Percentiles rank a stretch among this genome's conserved stretches.
phyloP scores from a whole-genome alignment of 768 basidiomycete species.

The Rhodocollybia butyracea region DNA sequence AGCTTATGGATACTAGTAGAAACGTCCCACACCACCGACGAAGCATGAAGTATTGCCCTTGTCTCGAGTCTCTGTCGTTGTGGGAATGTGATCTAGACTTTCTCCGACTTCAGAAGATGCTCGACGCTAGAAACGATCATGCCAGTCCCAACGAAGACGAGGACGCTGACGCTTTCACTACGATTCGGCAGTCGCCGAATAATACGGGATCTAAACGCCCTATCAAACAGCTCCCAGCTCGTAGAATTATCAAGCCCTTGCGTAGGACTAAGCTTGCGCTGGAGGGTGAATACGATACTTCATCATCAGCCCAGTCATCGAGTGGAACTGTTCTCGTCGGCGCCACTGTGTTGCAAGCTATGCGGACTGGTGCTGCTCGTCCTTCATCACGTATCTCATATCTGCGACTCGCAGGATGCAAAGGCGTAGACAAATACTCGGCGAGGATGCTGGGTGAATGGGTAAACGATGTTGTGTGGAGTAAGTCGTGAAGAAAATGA shows the following conservation, averaged over 20 bases:
- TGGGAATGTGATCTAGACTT: slow-evolving; percentile 39
- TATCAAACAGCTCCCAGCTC: neutral
- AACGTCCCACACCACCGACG: slow-evolving; percentile 5
- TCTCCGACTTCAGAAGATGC: neutral
- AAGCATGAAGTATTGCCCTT: slow-evolving; percentile 44
- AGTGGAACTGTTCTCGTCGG: neutral
- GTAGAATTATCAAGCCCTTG: neutral
- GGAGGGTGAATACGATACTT: too few species aligned
- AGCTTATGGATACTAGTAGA: slow-evolving; percentile 11
- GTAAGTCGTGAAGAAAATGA: neutral
- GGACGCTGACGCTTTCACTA: neutral
- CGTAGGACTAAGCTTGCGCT: neutral
- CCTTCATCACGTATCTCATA: neutral
- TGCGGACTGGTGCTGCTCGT: neutral
- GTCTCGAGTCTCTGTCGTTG: slow-evolving; percentile 46
- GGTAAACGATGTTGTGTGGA: neutral
- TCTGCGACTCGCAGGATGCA: neutral
- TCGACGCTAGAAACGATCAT: neutral
- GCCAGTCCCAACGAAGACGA: neutral
- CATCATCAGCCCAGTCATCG: neutral
- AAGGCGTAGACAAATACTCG: neutral
- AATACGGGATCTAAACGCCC: neutral
- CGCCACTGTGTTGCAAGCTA: neutral
- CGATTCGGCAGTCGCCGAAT: neutral
- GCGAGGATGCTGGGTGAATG: neutral